These are phyloP conservation scores for Sarocladium brachiariae DNA, from an alignment of 2,329 filamentous ascomycete genomes.

Conservation along the genomic window DNA sequence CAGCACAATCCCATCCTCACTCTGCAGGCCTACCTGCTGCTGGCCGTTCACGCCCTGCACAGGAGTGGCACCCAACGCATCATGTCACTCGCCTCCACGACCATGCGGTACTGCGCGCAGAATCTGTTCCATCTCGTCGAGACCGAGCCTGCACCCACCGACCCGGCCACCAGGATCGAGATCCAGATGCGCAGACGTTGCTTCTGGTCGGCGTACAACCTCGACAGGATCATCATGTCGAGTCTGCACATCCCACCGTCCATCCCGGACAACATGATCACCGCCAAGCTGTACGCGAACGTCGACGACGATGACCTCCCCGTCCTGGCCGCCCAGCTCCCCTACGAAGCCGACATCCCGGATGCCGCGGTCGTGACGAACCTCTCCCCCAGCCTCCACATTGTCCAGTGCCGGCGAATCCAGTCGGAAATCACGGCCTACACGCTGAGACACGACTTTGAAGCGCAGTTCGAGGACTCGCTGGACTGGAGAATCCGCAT, in stretches of 20 bases:
- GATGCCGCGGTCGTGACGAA: slow-evolving; percentile 14
- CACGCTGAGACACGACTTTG: slow-evolving; percentile 18
- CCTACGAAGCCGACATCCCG: slow-evolving; percentile 11
- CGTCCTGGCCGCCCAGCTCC: slow-evolving; percentile 9
- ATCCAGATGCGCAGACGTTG: slow-evolving; percentile 21
- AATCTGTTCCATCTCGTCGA: slow-evolving; percentile 20
- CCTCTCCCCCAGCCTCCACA: slow-evolving; percentile 21
- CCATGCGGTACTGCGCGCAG: slow-evolving; percentile 22
- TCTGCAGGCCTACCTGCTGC: slow-evolving; percentile 16
- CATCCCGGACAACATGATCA: slow-evolving; percentile 22
- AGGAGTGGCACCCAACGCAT: slow-evolving; percentile 21
- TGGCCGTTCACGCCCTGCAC: slow-evolving; percentile 21
- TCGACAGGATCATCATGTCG: slow-evolving; percentile 22
- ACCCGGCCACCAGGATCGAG: slow-evolving; percentile 2
- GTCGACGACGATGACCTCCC: slow-evolving; percentile 17
- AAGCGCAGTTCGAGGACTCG: slow-evolving; percentile 15
- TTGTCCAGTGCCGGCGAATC: slow-evolving; percentile 21
- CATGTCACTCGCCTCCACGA: slow-evolving; percentile 18
- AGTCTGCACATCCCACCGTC: slow-evolving; percentile 21
- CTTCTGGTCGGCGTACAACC: slow-evolving; percentile 24
- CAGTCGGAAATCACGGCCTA: slow-evolving; percentile 21
- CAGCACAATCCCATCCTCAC: slow-evolving; percentile 16
- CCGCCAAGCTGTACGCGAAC: slow-evolving; percentile 18
- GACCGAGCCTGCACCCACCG: slow-evolving; percentile 14
- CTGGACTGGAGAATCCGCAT: slow-evolving; percentile 19